These are phyloP conservation scores for Houttuynia cordata DNA, from an alignment of 164 flowering plant species.

Conservation along the genomic window DNA sequence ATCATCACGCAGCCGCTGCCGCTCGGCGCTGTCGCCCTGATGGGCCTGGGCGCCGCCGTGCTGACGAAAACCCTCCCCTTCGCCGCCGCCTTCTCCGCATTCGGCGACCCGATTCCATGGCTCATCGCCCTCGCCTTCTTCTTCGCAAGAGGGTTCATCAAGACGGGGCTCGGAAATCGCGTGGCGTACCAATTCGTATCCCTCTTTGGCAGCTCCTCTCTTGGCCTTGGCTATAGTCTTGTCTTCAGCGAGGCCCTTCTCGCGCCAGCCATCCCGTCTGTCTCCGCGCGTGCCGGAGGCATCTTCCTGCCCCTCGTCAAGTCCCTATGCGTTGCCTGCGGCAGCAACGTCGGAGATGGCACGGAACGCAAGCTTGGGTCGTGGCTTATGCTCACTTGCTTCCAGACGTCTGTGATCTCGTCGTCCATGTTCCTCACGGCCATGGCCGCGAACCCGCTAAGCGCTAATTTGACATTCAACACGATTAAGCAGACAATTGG, in stretches of 20 bases:
- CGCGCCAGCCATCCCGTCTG: conserved; percentile 87
- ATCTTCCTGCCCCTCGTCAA: conserved; percentile 78
- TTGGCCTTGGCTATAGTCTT: conserved; percentile 79
- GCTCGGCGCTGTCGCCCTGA: conserved; percentile 80
- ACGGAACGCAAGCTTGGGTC: conserved; percentile 65
- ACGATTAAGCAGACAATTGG: conserved; percentile 62
- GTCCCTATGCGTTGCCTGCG: conserved; percentile 79
- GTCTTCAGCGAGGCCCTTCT: conserved; percentile 80
- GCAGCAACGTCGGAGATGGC: conserved; percentile 83
- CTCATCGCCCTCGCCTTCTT: conserved; percentile 92
- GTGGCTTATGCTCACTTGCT: conserved; percentile 90
- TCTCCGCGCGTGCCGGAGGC: conserved; percentile 86
- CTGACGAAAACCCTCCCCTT: conserved; percentile 83
- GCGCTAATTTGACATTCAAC: conserved; percentile 54
- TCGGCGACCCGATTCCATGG: conserved; percentile 96
- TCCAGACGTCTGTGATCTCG: conserved; percentile 82
- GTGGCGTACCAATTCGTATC: conserved; percentile 81
- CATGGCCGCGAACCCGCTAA: conserved; percentile 90
- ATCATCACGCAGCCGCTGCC: conserved; percentile 91
- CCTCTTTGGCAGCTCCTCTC: conserved; percentile 59
- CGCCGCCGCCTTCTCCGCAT: conserved; percentile 84
- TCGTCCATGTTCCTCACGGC: conserved; percentile 89
- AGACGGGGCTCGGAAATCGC: conserved; percentile 84
- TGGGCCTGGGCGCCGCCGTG: conserved; percentile 83
- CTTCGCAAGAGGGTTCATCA: conserved; percentile 85